Base-by-base conservation (phyloP, 202 grass and related monocot genomes). In the Eragrostis tef region DNA sequence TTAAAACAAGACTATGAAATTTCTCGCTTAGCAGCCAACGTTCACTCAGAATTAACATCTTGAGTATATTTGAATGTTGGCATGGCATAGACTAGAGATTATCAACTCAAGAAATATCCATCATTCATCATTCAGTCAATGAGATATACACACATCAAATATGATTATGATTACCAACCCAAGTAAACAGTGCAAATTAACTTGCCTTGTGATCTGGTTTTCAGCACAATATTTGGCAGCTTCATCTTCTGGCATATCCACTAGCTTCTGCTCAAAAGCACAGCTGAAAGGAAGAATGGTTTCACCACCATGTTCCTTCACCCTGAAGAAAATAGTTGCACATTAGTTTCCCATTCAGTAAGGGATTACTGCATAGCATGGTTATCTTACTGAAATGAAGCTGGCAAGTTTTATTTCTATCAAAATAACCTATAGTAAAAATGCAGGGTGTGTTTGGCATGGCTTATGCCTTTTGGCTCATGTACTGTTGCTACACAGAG, bases 231-330 rank as follows among this genome's bases (percentile, higher is more conserved):
- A 98, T 88, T 98, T 98, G 69, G 92, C 92, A 89, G 95, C 95
- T 91, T 98, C 95, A 78, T 98, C 95, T 13, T 84, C 90, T 34
- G 95, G 95, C 92, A 98, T 98, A 93, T 98, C 95, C 19, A 88
- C 90, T 51, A 98, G 79, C 60, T 86, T 88, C 78, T 93, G 86
- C 68, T 98, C 95, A 48, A 98, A 91, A 58, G 86, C 88, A 85
- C 95, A 98, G 81, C 95, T 98, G 69, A 98, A 88, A 79, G 95
- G 95, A 79, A 98, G 92, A 81, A 98, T 98, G 48, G 88, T 81
- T 84, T 91, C 95, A 57, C 92, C 92, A 78, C 95, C 95, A 98
- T 98, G 90, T 76, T 90, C 95, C 83, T 98, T 69, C 51, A 98
- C 95, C 95, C 95, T 98, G 67, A 62, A 84, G 20, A 61, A 15